Conservation (phyloP, 1,139 yeast genomes). For the Saccharomyces hybrid region DNA sequence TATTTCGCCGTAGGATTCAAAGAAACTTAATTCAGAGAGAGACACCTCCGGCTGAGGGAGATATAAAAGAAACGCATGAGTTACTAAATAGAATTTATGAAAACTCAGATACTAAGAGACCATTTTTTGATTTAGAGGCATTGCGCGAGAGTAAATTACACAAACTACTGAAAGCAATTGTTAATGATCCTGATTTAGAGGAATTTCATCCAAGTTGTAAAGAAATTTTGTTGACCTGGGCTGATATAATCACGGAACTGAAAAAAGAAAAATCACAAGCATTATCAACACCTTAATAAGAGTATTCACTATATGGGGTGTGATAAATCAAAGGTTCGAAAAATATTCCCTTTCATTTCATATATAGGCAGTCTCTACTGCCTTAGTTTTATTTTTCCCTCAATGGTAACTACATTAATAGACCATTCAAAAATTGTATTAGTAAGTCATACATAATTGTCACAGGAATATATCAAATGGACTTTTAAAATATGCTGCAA, state of each 20-base stretch:
- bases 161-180: constrained; percentile 27
- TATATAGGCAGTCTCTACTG: background rate
- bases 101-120: constrained; percentile 21
- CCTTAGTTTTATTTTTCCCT: background rate
- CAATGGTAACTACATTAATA: background rate
- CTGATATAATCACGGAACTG: constrained; percentile 17
- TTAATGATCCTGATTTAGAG: constrained; percentile 20
- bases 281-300: background rate
- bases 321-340: background rate
- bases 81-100: constrained; percentile 24
- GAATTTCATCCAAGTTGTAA: constrained; percentile 28
- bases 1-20: constrained; percentile 29
- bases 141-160: constrained; percentile 27
- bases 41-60: constrained; percentile 22
- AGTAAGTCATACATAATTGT: background rate
- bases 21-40: constrained; percentile 29
- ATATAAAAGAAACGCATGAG: constrained; percentile 24
- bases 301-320: background rate
- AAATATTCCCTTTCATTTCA: background rate
- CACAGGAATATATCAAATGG: background rate
- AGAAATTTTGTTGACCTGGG: constrained; percentile 23
- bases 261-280: constrained; percentile 21
- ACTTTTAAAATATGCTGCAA: background rate
- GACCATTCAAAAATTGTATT: background rate
- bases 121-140: constrained; percentile 28